These are phyloP conservation scores for Durusdinium trenchii DNA, from an alignment of 73 alveolate species.

Conservation along the genomic window DNA sequence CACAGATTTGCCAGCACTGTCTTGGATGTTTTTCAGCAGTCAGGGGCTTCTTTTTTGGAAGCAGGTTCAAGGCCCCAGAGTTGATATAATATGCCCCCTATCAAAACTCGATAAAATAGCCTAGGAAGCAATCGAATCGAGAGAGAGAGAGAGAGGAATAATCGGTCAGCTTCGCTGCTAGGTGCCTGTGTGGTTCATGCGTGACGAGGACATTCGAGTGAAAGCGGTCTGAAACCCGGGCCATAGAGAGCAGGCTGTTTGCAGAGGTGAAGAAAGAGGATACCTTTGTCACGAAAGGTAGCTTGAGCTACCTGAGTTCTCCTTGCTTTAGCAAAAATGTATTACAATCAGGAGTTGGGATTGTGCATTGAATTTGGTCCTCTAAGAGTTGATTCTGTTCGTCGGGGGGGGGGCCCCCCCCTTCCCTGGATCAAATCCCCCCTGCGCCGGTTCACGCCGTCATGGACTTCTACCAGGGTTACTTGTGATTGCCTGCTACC, in stretches of 20 bases:
- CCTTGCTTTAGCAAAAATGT: not conserved
- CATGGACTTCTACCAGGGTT: too few species aligned
- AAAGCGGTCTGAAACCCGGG: not conserved
- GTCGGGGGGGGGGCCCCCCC: not conserved
- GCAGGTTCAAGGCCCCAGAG: too few species aligned
- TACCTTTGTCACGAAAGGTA: not conserved
- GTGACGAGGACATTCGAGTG: constrained; percentile 73
- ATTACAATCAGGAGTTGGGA: not conserved
- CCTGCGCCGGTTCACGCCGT: too few species aligned
- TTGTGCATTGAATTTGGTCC: not conserved
- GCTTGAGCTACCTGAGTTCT: not conserved
- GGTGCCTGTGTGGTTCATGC: constrained; percentile 88
- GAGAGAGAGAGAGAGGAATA: too few species aligned
- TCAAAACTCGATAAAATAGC: too few species aligned
- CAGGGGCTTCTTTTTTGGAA: too few species aligned
- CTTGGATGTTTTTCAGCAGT: too few species aligned
- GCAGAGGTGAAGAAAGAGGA: not conserved
- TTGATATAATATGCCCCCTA: too few species aligned
- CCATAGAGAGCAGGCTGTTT: not conserved
- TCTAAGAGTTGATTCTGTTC: not conserved
- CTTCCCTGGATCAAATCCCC: too few species aligned
- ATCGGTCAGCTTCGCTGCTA: not conserved
- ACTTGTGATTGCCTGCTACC: too few species aligned
- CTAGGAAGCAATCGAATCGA: too few species aligned
- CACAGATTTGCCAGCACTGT: too few species aligned